Conservation (phyloP, 2,329 filamentous ascomycete species). For the Colletotrichum acutatum region DNA sequence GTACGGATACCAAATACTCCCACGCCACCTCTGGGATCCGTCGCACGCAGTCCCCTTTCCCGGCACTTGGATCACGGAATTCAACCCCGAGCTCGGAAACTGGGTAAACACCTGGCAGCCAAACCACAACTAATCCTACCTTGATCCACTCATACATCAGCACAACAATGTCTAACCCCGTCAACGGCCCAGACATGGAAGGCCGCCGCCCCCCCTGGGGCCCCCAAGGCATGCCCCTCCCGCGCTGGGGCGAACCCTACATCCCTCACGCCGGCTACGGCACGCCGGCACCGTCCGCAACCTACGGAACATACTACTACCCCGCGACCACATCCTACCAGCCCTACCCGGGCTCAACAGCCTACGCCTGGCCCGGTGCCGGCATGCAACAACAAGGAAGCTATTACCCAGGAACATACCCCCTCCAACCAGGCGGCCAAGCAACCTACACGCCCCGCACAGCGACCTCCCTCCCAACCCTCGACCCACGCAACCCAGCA, state of each 20-base stretch:
- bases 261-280: constrained; percentile 46
- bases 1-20: not conserved
- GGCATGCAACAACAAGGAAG: not conserved
- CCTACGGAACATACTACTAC: constrained; percentile 36
- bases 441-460: constrained; percentile 49
- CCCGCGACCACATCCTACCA: constrained; percentile 43
- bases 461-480: constrained; percentile 54
- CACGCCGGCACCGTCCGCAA: not conserved
- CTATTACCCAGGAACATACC: constrained; percentile 7
- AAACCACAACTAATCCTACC: not conserved
- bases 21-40: constrained; percentile 40
- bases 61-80: constrained; percentile 45
- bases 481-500: constrained; percentile 59
- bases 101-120: constrained; percentile 51
- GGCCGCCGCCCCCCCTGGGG: constrained; percentile 46
- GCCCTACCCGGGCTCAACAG: constrained; percentile 14
- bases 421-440: constrained; percentile 52
- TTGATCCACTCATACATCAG: not conserved
- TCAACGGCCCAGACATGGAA: constrained; percentile 50
- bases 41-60: constrained; percentile 43
- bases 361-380: constrained; percentile 30
- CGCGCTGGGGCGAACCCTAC: constrained; percentile 50
- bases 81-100: constrained; percentile 16
- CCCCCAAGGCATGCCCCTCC: constrained; percentile 43
- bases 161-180: constrained; percentile 45